Evolutionary conservation across 805 yeast species (phyloP), one percentile per base, ranked within the genome.

Genomic region (Ogataea polymorpha): DNA sequence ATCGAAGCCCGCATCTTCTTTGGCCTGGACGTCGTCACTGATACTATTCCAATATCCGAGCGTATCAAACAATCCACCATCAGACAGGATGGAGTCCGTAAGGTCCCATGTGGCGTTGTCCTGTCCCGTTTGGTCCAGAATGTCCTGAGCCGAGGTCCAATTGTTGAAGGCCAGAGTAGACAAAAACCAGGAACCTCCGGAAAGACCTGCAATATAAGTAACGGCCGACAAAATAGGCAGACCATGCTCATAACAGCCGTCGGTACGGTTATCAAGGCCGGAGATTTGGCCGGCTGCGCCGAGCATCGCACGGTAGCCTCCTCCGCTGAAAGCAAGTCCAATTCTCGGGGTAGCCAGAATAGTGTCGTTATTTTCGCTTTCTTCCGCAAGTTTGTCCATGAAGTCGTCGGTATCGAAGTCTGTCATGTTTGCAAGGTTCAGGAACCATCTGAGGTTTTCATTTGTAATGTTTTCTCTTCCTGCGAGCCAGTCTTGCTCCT

Each of bases 241-340:
- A 11, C 85, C 83, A 26, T 65, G 58, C 5, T 71, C 68, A 20
- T 65, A 65, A 4, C 78, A 68, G 11, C 79, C 72, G 7, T 55
- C 63, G 2, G 93, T 81, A 50, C 95, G 69, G 54, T 79, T 78
- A 59, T 88, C 96, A 44, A 86, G 63, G 1, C 91, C 96, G 1
- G 90, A 69, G 15, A 88, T 64, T 58, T 80, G 79, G 25, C 96
- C 96, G 11, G 95, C 96, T 2, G 95, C 96, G 42, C 72, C 65
- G 32, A 88, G 65, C 87, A 88, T 86, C 24, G 96, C 95, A 46
- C 96, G 74, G 61, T 86, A 88, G 3, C 96, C 96, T 57, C 96
- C 96, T 32, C 96, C 96, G 12, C 86, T 73, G 50, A 81, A 79
- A 6, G 88, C 81, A 21, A 75, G 49, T 3, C 79, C 89, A 31